Conservation (phyloP, 768 basidiomycete species). For the Chalciporus pseudorubinellus region DNA sequence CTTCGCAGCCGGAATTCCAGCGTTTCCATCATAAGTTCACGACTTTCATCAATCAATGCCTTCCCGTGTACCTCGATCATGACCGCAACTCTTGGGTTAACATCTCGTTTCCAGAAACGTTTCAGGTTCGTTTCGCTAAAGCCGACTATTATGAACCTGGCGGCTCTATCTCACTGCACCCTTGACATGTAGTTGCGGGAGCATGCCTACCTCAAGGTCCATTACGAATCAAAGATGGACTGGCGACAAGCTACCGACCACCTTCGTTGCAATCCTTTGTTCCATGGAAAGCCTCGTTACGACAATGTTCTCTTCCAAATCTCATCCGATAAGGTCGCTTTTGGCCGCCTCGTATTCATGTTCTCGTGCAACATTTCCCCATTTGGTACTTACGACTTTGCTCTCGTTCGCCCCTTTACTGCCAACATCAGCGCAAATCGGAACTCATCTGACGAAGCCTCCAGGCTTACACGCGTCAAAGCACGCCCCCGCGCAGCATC, state of each 20-base stretch:
- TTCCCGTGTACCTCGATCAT: not conserved
- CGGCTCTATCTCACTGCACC: constrained; percentile 17
- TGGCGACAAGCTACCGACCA: constrained; percentile 30
- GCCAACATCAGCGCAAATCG: constrained; percentile 3
- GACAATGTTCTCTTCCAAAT: constrained; percentile 27
- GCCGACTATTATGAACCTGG: not conserved
- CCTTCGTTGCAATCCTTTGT: constrained; percentile 31
- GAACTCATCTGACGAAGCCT: not conserved
- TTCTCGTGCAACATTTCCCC: constrained; percentile 19
- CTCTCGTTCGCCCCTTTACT: constrained; percentile 20
- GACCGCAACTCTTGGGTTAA: not conserved
- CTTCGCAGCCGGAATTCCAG: not conserved
- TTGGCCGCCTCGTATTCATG: constrained; percentile 22
- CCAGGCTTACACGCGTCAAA: constrained; percentile 13
- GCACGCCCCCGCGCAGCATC: constrained; percentile 1
- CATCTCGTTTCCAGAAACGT: not conserved
- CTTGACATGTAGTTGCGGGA: not conserved
- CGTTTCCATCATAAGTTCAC: not conserved
- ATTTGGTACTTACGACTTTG: constrained; percentile 6
- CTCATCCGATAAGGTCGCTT: not conserved
- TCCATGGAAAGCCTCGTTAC: constrained; percentile 24
- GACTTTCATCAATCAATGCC: not conserved
- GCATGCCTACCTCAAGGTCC: constrained; percentile 21
- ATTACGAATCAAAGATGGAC: constrained; percentile 27
- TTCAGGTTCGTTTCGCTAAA: not conserved